A percentile compares a stretch with the other conserved stretches of the same genome.
Evolutionary conservation across 331 rosid species (phyloP).

Genomic region (Cydonia oblonga): DNA sequence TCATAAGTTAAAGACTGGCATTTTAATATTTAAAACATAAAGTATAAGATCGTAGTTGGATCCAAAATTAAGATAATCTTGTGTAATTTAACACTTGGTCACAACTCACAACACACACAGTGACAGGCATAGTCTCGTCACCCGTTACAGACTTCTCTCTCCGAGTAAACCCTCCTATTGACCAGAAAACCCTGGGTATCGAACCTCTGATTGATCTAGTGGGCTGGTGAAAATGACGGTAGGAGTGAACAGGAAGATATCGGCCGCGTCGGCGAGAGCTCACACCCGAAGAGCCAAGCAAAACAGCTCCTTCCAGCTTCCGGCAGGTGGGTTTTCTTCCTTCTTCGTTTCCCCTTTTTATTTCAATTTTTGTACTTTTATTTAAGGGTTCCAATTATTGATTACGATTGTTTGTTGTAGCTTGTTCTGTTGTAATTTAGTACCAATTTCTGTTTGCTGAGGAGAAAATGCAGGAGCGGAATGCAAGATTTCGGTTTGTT

Average conservation of each 20-base stretch:
- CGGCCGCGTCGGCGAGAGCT: slow-evolving; percentile 73
- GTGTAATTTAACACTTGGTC: background rate
- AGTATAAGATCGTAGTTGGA: no score
- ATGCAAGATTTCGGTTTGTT: background rate
- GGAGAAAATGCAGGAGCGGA: background rate
- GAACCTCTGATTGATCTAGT: background rate
- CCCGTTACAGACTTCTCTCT: no score
- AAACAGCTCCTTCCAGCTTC: slow-evolving; percentile 25
- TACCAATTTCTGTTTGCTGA: background rate
- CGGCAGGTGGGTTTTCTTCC: slow-evolving; percentile 37
- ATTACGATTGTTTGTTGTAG: background rate
- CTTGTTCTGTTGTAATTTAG: background rate
- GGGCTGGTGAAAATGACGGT: slow-evolving; percentile 35
- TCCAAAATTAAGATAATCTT: no score
- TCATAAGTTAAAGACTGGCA: no score
- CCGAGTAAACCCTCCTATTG: background rate
- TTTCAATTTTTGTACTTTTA: background rate
- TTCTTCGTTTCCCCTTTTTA: background rate
- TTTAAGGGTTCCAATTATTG: background rate
- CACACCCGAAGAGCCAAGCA: slow-evolving; percentile 59
- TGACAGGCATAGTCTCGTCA: background rate
- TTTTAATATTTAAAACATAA: no score
- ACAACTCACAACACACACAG: background rate
- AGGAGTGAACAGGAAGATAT: slow-evolving; percentile 49
- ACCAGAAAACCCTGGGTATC: background rate